phyloP scores from a whole-genome alignment of 2,329 filamentous ascomycete species.

The Cryphonectria naterciae region DNA sequence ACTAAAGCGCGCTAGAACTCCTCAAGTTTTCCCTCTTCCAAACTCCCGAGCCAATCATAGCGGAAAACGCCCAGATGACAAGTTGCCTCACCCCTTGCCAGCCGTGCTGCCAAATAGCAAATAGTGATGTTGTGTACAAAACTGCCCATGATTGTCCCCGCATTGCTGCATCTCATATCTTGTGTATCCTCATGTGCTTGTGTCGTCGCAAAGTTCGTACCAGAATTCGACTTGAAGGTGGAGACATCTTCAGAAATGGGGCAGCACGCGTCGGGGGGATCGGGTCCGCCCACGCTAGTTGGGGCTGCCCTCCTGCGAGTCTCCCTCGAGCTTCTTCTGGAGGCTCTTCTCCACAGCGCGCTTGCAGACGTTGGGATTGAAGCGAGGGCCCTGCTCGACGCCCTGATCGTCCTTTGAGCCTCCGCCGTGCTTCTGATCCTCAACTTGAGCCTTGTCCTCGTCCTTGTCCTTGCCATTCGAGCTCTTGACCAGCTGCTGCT shows the following conservation, averaged over 20 bases:
- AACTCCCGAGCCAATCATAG: not conserved
- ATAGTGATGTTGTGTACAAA: not conserved
- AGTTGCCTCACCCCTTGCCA: not conserved
- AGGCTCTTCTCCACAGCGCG: not conserved
- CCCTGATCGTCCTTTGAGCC: not conserved
- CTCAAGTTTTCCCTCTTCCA: not conserved
- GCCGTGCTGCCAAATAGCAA: not conserved
- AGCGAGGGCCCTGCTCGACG: not conserved
- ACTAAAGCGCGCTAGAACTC: not conserved
- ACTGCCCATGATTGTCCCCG: no score
- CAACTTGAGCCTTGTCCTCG: not conserved
- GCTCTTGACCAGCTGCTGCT: not conserved
- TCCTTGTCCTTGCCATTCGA: not conserved
- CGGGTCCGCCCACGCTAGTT: not conserved
- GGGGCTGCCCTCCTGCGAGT: not conserved
- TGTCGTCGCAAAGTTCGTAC: not conserved
- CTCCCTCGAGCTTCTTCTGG: not conserved
- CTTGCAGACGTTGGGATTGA: not conserved
- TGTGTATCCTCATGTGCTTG: not conserved
- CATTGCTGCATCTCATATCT: not conserved
- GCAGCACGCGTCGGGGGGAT: not conserved
- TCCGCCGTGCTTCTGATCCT: not conserved
- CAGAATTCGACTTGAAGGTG: not conserved
- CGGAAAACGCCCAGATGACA: not conserved
- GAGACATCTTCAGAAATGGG: not conserved